Evolutionary conservation across 352 stramenopile genomes (phyloP), one percentile per base, ranked within the genome.

Genomic region (Thraustochytrium striatum): DNA sequence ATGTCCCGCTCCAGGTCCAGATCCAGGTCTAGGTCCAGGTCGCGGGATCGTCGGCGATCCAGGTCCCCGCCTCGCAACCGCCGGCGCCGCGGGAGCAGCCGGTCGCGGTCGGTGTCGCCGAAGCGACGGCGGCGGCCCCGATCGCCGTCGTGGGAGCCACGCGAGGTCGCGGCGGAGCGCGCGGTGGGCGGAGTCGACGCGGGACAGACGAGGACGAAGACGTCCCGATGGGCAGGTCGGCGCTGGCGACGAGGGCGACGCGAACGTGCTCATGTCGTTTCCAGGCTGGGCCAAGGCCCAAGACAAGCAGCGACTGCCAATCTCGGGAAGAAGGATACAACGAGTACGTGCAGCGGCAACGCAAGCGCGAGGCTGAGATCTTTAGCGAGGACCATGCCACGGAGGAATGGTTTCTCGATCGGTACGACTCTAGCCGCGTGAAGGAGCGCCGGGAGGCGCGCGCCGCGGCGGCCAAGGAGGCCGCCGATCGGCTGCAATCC

Each of bases 341-440:
- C 25, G 59, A 33, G 16, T 70, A 70, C 59, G 59, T 70, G 5
- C 36, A 70, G 41, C 35, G 59, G 59, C 59, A 70, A 28, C 35
- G 35, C 59, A 70, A 70, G 41, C 36, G 33, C 25, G 59, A 33
- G 11, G 53, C 13, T 8, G 59, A 70, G 9, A 53, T 53, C 59
- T 70, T 70, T 70, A n/a, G n/a, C n/a, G 59, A 70, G 1, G 32
- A 5, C 9, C 59, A 70, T 28, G 59, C n/a, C 25, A 33, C 33
- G 9, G 59, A 70, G 41, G 59, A 70, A 21, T 70, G 59, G 59
- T 70, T 70, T 35, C 41, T 52, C 19, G 33, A 55, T 28, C 36
- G 59, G 21, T 70, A 70, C 35, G 59, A 70, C 38, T 33, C 53
- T 2, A 70, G 35, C 1, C 59, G 59, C 13, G 59, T 70, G 11